Evolutionary conservation across 345 rosid genomes (phyloP), one percentile per base, ranked within the genome.

Genomic region (Balakata baccata): DNA sequence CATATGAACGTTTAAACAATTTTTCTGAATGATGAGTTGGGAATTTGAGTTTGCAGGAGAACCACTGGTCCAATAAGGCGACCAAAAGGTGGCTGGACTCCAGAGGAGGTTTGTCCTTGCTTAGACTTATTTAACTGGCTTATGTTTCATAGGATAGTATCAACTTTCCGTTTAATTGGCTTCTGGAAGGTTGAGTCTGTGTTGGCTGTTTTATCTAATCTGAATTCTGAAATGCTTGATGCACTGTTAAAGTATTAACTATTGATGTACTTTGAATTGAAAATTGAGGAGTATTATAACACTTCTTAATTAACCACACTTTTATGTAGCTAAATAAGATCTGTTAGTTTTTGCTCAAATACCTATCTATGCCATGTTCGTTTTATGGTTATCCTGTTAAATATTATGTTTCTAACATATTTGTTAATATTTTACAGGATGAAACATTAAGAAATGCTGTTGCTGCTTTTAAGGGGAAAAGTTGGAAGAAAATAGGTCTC

Each of bases 81-180:
- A 64, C 97, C 99, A 4, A 96, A 93, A 81, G 98, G 99, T 16
- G 99, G 99, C 53, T 96, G 98, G 98, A 94, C 98, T 74, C 94
- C 87, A 0, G 91, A 90, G 84, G 99, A 93, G 96, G 98, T 92
- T 69, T 62, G 76, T 53, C 7, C 69, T 12, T 20, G 2, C 34
- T 29, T 29, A 2, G 34, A 29, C 34, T 29, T 58, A 10, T 6
- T 20, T 64, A n/a, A 58, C 68, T 49, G 41, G 6, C 50, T 39
- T 29, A 22, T 25, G 20, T 18, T 18, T 62, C 22, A 29, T 20
- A 9, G 9, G 25, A 22, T 52, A 22, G 14, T 23, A 22, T 60
- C 13, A 49, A 47, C 12, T 16, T 23, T 29, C 1, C 25, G 11
- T 39, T 29, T 77, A 6, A 41, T 47, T 60, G 53, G 10, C 17